phyloP scores from a whole-genome alignment of 2,329 filamentous ascomycete genomes.

The Xenosphaeropsis pyriputrescens region DNA sequence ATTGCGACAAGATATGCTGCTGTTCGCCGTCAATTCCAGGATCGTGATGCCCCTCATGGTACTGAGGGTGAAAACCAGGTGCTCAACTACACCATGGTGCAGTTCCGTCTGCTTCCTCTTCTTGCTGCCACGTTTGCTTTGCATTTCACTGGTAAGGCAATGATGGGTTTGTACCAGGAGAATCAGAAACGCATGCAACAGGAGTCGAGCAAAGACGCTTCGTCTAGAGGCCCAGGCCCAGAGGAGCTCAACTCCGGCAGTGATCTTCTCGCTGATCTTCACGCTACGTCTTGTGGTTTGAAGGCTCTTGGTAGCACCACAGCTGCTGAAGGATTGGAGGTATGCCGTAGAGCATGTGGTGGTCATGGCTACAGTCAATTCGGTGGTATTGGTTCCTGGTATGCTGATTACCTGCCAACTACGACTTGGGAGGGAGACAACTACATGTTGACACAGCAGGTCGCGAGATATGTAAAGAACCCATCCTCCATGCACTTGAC shows the following conservation, averaged over 20 bases:
- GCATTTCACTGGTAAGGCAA: conserved; percentile 63
- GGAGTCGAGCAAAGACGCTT: conserved; percentile 21
- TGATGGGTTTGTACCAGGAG: conserved; percentile 60
- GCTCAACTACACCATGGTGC: conserved; percentile 70
- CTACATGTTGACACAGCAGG: conserved; percentile 73
- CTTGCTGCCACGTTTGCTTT: conserved; percentile 64
- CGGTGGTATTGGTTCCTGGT: conserved; percentile 62
- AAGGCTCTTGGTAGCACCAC: conserved; percentile 60
- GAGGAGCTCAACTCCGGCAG: conserved; percentile 53
- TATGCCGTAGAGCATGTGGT: conserved; percentile 61
- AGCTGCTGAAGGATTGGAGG: conserved; percentile 60
- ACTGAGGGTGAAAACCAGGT: conserved; percentile 56
- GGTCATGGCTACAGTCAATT: conserved; percentile 66
- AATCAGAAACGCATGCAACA: conserved; percentile 53
- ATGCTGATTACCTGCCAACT: conserved; percentile 61
- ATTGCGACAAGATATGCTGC: conserved; percentile 64
- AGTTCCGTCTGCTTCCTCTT: conserved; percentile 56
- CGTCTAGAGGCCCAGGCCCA: conserved; percentile 43
- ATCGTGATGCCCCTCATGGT: conserved; percentile 46
- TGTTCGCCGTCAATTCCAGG: conserved; percentile 65
- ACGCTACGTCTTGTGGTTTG: conserved; percentile 62
- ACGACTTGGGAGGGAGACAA: conserved; percentile 33
- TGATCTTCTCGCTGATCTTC: conserved; percentile 57
- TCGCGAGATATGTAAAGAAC: conserved; percentile 47
- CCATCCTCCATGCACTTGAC: background rate